Conservation (phyloP, 129 eudicot genomes). For the Daucus carota region DH1_v3.0 NC_030382.2:47604001-47604500, state of each 20-base stretch:
- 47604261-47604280: not conserved
- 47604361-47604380: not conserved
- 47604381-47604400: conserved; percentile 2
- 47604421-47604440: not conserved
- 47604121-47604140: not conserved
- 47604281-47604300: not conserved
- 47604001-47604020: not conserved
- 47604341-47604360: not conserved
- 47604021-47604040: conserved; percentile 1
- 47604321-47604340: not conserved
- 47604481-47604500: too few relatives aligned
- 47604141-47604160: not conserved
- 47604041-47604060: not conserved
- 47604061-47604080: conserved; percentile 1
- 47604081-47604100: not conserved
- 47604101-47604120: too few relatives aligned
- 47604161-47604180: not conserved
- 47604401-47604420: not conserved
- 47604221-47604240: conserved; percentile 1
- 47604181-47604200: not conserved
- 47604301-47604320: not conserved
- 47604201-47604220: conserved; percentile 10
- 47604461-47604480: not conserved
- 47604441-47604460: not conserved
- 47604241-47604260: not conserved